Base-by-base conservation (phyloP, 495 filamentous ascomycete genomes). In the Parathielavia hyrcaniae region DNA sequence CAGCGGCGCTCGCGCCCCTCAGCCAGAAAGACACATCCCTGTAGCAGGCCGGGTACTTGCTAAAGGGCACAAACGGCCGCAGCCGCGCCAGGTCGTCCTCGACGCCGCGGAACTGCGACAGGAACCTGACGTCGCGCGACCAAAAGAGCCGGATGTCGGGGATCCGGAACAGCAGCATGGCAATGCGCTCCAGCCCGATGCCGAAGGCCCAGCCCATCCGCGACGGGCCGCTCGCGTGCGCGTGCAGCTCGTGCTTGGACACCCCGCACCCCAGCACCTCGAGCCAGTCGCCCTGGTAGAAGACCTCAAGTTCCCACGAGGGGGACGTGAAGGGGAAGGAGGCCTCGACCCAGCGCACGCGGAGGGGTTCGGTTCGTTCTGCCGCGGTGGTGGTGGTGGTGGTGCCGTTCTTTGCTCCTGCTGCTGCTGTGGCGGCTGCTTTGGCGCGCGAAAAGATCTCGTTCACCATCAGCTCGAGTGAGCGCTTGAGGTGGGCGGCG, bases 111-210 rank as follows among this genome's bases (percentile, higher is more conserved):
- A 98, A 98, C 69, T 98, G 93, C 6, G 69, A 71, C 32, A 95
- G 71, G 71, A 97, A 98, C 11, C 93, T 82, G 61, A 76, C 60
- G 64, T 98, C 93, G 49, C 76, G 72, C 11, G 88, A 93, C 95
- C 93, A 98, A 75, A 98, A 97, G 10, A 97, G 83, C n/a, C 93
- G 84, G 61, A 98, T 98, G 64, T 98, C 93, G 0, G 92, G 89
- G 49, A 98, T 95, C 46, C 86, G 85, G 73, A 96, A 98, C 6
- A 98, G 80, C 30, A 98, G 78, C 95, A 98, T 98, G 45, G 93
- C 91, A 53, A 98, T 87, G 53, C 93, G 81, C 67, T 98, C 93
- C 22, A 97, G 78, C 11, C 93, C 93, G 14, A 97, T 76, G 23
- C 93, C 95, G 66, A 97, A 98, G 9, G 93, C 95, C 95, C 93